phyloP scores from a whole-genome alignment of 2,329 filamentous ascomycete genomes.

The Lasiodiplodia theobromae region DNA sequence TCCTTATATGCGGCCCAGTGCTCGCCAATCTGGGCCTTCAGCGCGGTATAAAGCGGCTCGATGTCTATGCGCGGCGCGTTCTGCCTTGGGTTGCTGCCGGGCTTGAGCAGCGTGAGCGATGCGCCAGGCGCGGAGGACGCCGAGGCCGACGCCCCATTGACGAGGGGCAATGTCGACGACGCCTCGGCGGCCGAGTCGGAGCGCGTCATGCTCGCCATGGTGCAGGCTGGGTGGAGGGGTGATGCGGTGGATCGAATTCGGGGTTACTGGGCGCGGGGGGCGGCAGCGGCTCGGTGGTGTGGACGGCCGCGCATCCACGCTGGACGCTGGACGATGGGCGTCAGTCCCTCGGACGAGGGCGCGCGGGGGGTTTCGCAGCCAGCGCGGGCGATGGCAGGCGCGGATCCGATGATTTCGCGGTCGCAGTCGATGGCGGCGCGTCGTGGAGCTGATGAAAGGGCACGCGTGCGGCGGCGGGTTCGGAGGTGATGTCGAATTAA shows the following conservation, averaged over 20 bases:
- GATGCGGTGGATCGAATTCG: background rate
- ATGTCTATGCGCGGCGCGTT: conserved; percentile 67
- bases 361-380: conserved; percentile 16
- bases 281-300: conserved; percentile 39
- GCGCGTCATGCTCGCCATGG: conserved; percentile 49
- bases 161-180: conserved; percentile 42
- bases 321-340: conserved; percentile 22
- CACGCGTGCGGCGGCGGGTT: conserved; percentile 19
- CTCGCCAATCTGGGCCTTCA: conserved; percentile 66
- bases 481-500: conserved; percentile 28
- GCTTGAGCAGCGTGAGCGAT: conserved; percentile 12
- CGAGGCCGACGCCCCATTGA: conserved; percentile 25
- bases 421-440: conserved; percentile 26
- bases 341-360: conserved; percentile 28
- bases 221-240: conserved; percentile 23
- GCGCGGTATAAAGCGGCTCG: conserved; percentile 67
- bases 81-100: conserved; percentile 57
- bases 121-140: conserved; percentile 31
- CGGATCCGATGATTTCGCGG: conserved; percentile 12
- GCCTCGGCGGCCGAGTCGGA: conserved; percentile 47
- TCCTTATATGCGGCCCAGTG: conserved; percentile 67
- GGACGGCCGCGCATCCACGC: conserved; percentile 31
- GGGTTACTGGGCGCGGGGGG: conserved; percentile 31
- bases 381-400: conserved; percentile 13
- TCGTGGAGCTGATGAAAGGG: conserved; percentile 21